Percentiles rank a stretch among this genome's conserved stretches.
Conservation (phyloP, 1,284 basidiomycete species). For the Entoloma clypeatum region DNA sequence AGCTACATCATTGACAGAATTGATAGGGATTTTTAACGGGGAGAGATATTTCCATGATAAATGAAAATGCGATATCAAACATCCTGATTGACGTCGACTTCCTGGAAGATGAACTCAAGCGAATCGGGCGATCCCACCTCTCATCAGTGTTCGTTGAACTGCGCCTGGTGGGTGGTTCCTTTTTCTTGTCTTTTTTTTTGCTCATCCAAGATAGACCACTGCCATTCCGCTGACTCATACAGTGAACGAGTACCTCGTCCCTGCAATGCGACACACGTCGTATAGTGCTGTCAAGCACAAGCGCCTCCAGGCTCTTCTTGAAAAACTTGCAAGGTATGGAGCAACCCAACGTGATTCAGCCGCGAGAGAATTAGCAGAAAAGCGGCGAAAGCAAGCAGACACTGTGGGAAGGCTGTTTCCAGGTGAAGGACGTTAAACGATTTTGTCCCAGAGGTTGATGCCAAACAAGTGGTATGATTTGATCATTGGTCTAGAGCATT, state of each 20-base stretch:
- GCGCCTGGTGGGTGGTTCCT: conserved; percentile 56
- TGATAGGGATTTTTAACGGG: conserved; percentile 75
- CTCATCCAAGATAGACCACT: conserved; percentile 53
- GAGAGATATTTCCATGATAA: conserved; percentile 74
- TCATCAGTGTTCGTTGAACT: conserved; percentile 79
- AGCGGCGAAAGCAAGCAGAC: conserved; percentile 77
- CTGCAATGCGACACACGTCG: conserved; percentile 66
- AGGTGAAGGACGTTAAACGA: conserved; percentile 51
- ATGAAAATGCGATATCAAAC: conserved; percentile 85
- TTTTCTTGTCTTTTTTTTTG: conserved; percentile 9
- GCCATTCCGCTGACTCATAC: conserved; percentile 72
- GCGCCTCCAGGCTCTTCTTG: conserved; percentile 70
- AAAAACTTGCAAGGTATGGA: conserved; percentile 75
- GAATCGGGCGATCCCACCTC: conserved; percentile 68
- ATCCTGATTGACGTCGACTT: conserved; percentile 82
- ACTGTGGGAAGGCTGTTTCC: conserved; percentile 66
- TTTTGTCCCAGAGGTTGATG: conserved; percentile 7
- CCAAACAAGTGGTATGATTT: conserved; percentile 16
- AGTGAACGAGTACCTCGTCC: conserved; percentile 78
- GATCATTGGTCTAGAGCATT: conserved; percentile 35
- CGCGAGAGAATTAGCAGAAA: conserved; percentile 62
- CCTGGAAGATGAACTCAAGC: conserved; percentile 77
- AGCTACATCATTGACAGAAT: conserved; percentile 5
- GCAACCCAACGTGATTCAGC: conserved; percentile 54
- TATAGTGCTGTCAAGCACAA: conserved; percentile 74